These are phyloP conservation scores for Microdochium trichocladiopsis DNA, from an alignment of 2,329 filamentous ascomycete genomes.

Conservation along the genomic window DNA sequence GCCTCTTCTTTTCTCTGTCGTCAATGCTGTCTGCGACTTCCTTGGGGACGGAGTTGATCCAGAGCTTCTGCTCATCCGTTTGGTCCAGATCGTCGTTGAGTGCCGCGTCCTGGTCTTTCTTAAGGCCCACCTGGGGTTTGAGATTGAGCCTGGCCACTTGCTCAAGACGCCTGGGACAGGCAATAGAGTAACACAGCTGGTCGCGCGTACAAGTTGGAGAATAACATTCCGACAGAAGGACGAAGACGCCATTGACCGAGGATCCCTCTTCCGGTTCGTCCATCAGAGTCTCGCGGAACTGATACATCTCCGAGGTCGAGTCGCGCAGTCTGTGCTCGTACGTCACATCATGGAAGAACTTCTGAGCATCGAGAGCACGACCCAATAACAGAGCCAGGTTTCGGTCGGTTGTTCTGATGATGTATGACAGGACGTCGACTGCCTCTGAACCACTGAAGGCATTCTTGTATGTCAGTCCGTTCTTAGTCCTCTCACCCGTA, in stretches of 20 bases:
- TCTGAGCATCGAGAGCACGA: conserved; percentile 89
- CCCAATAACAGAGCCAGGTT: conserved; percentile 89
- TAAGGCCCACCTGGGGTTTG: conserved; percentile 84
- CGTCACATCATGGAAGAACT: conserved; percentile 98
- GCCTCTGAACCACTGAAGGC: conserved; percentile 94
- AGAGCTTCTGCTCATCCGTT: conserved; percentile 93
- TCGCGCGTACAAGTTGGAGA: conserved; percentile 95
- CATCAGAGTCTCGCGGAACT: conserved; percentile 88
- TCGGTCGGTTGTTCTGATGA: conserved; percentile 93
- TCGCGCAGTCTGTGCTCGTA: conserved; percentile 95
- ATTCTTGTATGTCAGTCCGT: conserved; percentile 94
- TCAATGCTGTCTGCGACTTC: conserved; percentile 85
- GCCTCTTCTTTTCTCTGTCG: conserved; percentile 91
- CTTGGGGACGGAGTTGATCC: conserved; percentile 97
- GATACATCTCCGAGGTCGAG: conserved; percentile 90
- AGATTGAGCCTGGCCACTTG: conserved; percentile 92
- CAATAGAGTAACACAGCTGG: conserved; percentile 95
- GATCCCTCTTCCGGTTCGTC: conserved; percentile 69
- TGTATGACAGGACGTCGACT: conserved; percentile 90
- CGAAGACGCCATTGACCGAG: conserved; percentile 89
- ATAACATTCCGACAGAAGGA: conserved; percentile 92
- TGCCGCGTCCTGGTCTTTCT: conserved; percentile 49
- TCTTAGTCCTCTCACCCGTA: conserved; percentile 85
- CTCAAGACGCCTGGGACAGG: conserved; percentile 86
- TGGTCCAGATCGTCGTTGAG: conserved; percentile 72